Percentiles rank a stretch among this genome's conserved stretches.
Evolutionary conservation across 768 basidiomycete genomes (phyloP).

Genomic region (Cyathus striatus): DNA sequence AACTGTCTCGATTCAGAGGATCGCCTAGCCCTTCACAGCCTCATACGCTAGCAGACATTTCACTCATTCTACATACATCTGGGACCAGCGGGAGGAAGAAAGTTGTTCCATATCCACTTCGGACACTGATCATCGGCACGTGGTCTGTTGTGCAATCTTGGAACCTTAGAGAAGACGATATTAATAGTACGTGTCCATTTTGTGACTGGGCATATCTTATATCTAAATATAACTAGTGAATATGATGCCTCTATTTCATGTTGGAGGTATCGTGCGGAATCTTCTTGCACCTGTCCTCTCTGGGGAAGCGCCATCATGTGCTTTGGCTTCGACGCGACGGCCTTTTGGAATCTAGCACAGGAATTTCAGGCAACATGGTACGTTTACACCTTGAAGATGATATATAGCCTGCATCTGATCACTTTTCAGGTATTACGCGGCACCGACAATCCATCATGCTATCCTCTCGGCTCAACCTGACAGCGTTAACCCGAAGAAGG

Average conservation of each 20-base stretch:
- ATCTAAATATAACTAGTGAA: slow-evolving; percentile 21
- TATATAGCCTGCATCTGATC: slow-evolving; percentile 4
- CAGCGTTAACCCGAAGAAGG: slow-evolving; percentile 20
- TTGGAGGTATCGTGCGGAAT: slow-evolving; percentile 56
- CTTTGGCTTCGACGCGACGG: slow-evolving; percentile 45
- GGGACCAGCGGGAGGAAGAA: slow-evolving; percentile 56
- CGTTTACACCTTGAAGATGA: slow-evolving; percentile 12
- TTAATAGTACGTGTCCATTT: slow-evolving; percentile 34
- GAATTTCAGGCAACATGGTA: slow-evolving; percentile 45
- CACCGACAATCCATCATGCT: slow-evolving; percentile 47
- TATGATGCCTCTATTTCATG: slow-evolving; percentile 57
- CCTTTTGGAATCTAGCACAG: slow-evolving; percentile 40
- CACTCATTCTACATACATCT: slow-evolving; percentile 54
- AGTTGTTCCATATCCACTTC: slow-evolving; percentile 39
- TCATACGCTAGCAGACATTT: slow-evolving; percentile 37
- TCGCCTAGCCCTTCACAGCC: slow-evolving; percentile 19
- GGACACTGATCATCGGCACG: slow-evolving; percentile 37
- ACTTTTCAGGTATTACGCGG: slow-evolving; percentile 39
- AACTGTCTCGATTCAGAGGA: slow-evolving; percentile 3
- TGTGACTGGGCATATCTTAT: slow-evolving; percentile 3
- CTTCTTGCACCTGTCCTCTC: slow-evolving; percentile 52
- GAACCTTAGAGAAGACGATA: slow-evolving; percentile 30
- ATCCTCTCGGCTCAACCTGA: slow-evolving; percentile 34
- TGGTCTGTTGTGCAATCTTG: slow-evolving; percentile 39
- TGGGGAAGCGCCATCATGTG: slow-evolving; percentile 53